Evolutionary conservation across 305 asterid species (phyloP).

Genomic region (Vinca major): DNA sequence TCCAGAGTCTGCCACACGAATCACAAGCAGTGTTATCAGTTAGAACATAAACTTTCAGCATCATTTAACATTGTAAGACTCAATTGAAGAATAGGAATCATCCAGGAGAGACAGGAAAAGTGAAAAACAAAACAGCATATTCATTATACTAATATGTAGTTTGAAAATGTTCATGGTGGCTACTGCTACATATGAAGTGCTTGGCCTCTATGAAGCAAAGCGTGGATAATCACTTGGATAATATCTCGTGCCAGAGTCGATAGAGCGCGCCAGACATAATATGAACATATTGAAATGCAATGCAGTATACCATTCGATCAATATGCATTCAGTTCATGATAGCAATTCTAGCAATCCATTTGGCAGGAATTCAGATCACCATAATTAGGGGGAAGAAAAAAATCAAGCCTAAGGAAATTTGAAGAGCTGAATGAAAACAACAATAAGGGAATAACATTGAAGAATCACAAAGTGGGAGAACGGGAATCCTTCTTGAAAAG

Average conservation of each 20-base stretch:
- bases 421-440: not conserved
- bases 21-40: constrained; percentile 10
- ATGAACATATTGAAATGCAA: not conserved
- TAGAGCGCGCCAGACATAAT: no score
- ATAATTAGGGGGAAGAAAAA: not conserved
- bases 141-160: not conserved
- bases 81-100: not conserved
- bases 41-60: constrained; percentile 5
- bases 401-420: not conserved
- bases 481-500: not conserved
- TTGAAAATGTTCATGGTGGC: not conserved
- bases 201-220: not conserved
- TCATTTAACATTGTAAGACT: not conserved
- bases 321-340: not conserved
- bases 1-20: constrained; percentile 50
- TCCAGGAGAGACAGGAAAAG: not conserved
- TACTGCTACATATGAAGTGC: not conserved
- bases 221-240: not conserved
- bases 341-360: not conserved
- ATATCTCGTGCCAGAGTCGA: no score
- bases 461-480: not conserved
- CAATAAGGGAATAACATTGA: not conserved
- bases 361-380: no score
- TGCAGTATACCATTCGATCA: not conserved
- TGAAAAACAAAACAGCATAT: not conserved